Conservation (phyloP, 2,329 filamentous ascomycete species). For the Sclerotinia subarctica region DNA sequence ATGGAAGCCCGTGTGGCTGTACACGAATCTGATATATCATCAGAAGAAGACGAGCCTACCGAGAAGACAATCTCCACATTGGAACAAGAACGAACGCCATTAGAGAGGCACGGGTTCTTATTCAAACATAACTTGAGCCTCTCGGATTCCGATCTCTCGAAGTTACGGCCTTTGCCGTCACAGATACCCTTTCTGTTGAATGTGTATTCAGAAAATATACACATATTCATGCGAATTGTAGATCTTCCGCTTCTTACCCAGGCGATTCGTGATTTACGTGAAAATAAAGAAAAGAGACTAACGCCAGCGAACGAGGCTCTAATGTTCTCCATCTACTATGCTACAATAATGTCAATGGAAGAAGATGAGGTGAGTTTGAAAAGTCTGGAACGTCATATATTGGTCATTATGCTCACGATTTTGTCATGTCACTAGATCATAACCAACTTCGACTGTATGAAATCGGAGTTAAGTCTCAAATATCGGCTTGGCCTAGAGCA, state of each 20-base stretch:
- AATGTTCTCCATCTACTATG: slow-evolving; percentile 57
- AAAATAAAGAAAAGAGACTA: slow-evolving; percentile 37
- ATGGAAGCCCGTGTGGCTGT: slow-evolving; percentile 39
- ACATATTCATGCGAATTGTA: slow-evolving; percentile 44
- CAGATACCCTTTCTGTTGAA: slow-evolving; percentile 54
- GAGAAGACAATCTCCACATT: slow-evolving; percentile 38
- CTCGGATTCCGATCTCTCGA: slow-evolving; percentile 37
- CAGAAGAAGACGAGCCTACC: slow-evolving; percentile 41
- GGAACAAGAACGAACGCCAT: slow-evolving; percentile 44
- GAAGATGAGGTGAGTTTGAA: slow-evolving; percentile 49
- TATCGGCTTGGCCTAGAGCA: slow-evolving; percentile 51
- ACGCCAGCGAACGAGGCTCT: slow-evolving; percentile 50
- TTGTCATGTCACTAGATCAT: slow-evolving; percentile 38
- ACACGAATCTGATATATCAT: slow-evolving; percentile 39
- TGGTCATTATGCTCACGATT: neutral
- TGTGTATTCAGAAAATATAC: slow-evolving; percentile 51
- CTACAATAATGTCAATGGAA: slow-evolving; percentile 54
- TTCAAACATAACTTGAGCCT: slow-evolving; percentile 46
- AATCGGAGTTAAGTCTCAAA: slow-evolving; percentile 44
- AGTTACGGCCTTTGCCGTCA: slow-evolving; percentile 51
- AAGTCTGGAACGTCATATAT: neutral
- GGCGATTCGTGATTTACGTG: slow-evolving; percentile 41
- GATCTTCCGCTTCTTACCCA: slow-evolving; percentile 47
- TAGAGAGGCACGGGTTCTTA: slow-evolving; percentile 50
- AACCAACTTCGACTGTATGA: slow-evolving; percentile 49